phyloP scores from a whole-genome alignment of 768 basidiomycete species.

The Leccinellum rugosiceps region DNA sequence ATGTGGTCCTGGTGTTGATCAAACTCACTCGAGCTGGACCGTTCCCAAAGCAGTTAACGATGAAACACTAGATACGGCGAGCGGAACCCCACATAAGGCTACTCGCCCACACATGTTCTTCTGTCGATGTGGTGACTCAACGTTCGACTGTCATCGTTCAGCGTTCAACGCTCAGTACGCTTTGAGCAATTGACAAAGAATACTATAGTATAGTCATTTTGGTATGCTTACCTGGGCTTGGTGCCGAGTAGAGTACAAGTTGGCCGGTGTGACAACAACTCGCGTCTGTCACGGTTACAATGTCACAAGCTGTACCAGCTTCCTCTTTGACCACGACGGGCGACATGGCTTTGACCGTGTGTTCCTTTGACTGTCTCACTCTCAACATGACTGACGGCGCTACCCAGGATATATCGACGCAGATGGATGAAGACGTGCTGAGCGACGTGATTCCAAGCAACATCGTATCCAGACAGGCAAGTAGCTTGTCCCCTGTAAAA shows the following conservation, averaged over 20 bases:
- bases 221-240: too few relatives aligned
- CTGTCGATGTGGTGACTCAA: too few relatives aligned
- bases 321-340: constrained; percentile 22
- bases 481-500: constrained; percentile 13
- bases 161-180: neutral
- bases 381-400: neutral
- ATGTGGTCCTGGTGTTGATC: neutral
- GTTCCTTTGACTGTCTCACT: constrained; percentile 6
- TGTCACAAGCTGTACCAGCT: constrained; percentile 11
- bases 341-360: constrained; percentile 22
- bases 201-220: neutral
- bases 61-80: neutral
- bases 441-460: constrained; percentile 90
- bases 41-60: neutral
- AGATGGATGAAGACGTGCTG: constrained; percentile 74
- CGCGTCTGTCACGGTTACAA: constrained; percentile 23
- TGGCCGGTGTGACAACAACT: constrained; percentile 11
- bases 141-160: neutral
- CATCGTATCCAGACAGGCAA: constrained; percentile 84
- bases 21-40: neutral
- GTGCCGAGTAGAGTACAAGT: too few relatives aligned
- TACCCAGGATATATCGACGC: constrained; percentile 12
- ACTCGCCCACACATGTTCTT: neutral
- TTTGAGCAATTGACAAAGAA: neutral
- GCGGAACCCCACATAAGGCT: neutral